A percentile compares a stretch with the other conserved stretches of the same genome.
Evolutionary conservation across 176 grass and related monocot genomes (phyloP).

Genomic region (Juncus effusus): DNA sequence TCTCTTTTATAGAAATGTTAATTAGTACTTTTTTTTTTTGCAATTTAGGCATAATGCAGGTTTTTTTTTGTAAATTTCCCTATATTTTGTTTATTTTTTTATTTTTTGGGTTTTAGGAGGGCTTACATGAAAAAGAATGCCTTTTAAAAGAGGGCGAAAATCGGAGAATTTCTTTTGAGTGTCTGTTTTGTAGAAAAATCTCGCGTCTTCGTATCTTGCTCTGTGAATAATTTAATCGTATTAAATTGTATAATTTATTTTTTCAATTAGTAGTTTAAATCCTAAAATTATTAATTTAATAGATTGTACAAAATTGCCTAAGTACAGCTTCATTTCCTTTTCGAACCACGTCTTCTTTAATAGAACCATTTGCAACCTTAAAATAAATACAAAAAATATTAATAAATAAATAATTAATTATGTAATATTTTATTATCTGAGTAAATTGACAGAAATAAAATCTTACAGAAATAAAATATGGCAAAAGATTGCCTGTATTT

Average conservation of each 20-base stretch:
- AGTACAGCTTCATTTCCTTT: conserved; percentile 98
- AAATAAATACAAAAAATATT: conserved; percentile 24
- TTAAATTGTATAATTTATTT: no score
- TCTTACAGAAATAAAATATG: conserved; percentile 89
- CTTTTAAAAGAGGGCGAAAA: conserved; percentile 61
- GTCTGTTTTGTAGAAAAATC: conserved; percentile 96
- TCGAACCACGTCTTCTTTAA: conserved; percentile 68
- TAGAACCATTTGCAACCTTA: conserved; percentile 82
- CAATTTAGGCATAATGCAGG: background rate
- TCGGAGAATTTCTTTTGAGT: conserved; percentile 83
- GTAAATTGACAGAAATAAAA: conserved; percentile 22
- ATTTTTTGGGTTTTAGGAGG: no score
- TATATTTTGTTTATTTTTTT: no score
- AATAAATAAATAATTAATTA: conserved; percentile 1
- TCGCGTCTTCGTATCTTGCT: conserved; percentile 93
- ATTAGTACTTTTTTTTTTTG: conserved; percentile 9
- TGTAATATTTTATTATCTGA: background rate
- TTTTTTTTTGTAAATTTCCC: no score
- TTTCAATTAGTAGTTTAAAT: no score
- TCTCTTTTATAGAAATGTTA: background rate
- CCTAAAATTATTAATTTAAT: conserved; percentile 20
- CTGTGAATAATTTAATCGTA: conserved; percentile 33
- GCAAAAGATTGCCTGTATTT: conserved; percentile 61
- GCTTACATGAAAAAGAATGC: conserved; percentile 99
- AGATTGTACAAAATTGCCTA: conserved; percentile 23